Evolutionary conservation across 495 filamentous ascomycete genomes (phyloP).

Genomic region (Daldinia grandis): DNA sequence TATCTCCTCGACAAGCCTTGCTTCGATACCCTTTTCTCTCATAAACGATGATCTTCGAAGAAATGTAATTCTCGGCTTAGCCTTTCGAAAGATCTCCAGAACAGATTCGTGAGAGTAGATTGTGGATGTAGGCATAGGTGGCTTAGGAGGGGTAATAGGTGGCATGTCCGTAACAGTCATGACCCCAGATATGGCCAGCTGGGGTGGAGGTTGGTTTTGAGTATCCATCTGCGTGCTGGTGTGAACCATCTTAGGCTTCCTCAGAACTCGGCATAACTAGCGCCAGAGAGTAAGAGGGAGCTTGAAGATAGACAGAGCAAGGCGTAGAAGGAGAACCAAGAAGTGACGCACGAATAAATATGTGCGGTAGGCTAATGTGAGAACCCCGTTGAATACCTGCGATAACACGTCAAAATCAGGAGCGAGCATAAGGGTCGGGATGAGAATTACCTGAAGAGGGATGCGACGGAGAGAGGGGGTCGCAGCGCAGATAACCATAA

Average conservation of each 20-base stretch:
- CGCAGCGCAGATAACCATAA: not conserved
- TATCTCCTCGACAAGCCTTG: not conserved
- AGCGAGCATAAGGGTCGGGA: not conserved
- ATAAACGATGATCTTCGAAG: not conserved
- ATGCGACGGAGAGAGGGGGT: not conserved
- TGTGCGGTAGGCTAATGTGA: not conserved
- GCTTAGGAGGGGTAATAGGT: not conserved
- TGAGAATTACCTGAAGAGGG: not conserved
- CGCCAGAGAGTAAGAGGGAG: not conserved
- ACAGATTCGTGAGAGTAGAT: not conserved
- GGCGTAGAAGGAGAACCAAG: not conserved
- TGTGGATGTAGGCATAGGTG: not conserved
- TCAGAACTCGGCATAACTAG: not conserved
- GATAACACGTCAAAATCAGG: not conserved
- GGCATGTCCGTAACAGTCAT: not conserved
- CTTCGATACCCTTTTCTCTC: not conserved
- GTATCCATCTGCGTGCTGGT: not conserved
- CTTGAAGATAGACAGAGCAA: not conserved
- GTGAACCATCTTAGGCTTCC: not conserved
- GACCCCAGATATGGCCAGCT: not conserved
- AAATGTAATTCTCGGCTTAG: not conserved
- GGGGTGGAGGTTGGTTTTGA: not conserved
- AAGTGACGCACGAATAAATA: not conserved
- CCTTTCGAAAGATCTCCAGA: not conserved
- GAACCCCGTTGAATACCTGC: not conserved